These are phyloP conservation scores for Aspergillus transmontanensis DNA, from an alignment of 2,329 filamentous ascomycete genomes.

Conservation along the genomic window DNA sequence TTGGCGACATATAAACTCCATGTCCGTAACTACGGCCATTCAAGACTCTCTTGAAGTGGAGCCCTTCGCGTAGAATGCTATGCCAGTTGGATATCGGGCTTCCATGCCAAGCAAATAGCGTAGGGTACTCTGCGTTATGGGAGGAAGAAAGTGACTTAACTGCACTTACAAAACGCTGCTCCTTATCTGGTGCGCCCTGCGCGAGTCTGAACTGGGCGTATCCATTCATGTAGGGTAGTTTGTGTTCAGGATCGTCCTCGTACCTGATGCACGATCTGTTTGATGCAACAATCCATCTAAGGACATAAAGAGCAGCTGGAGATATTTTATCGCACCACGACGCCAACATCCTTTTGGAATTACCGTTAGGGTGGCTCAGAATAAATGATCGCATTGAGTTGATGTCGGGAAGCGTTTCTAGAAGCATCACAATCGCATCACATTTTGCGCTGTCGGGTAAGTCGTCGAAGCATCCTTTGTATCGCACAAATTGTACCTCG, in stretches of 20 bases:
- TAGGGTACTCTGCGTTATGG: constrained; percentile 58
- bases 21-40: constrained; percentile 75
- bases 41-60: constrained; percentile 66
- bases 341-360: constrained; percentile 38
- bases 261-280: constrained; percentile 86
- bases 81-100: constrained; percentile 81
- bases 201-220: constrained; percentile 86
- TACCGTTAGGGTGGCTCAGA: constrained; percentile 18
- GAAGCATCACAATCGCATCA: constrained; percentile 34
- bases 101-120: constrained; percentile 86
- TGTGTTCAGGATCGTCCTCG: constrained; percentile 54
- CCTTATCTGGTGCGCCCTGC: constrained; percentile 86
- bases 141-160: constrained; percentile 49
- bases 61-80: constrained; percentile 78
- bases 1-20: constrained; percentile 76
- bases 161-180: constrained; percentile 70
- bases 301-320: constrained; percentile 65
- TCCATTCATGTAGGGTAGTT: constrained; percentile 63
- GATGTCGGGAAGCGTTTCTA: constrained; percentile 44
- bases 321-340: constrained; percentile 64
- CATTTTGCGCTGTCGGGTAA: constrained; percentile 32
- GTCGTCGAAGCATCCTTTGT: constrained; percentile 45
- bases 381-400: constrained; percentile 51
- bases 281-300: constrained; percentile 88
- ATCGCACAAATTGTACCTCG: constrained; percentile 29